Evolutionary conservation across 805 yeast genomes (phyloP).

Genomic region (Saccharomyces eubayanus): DNA sequence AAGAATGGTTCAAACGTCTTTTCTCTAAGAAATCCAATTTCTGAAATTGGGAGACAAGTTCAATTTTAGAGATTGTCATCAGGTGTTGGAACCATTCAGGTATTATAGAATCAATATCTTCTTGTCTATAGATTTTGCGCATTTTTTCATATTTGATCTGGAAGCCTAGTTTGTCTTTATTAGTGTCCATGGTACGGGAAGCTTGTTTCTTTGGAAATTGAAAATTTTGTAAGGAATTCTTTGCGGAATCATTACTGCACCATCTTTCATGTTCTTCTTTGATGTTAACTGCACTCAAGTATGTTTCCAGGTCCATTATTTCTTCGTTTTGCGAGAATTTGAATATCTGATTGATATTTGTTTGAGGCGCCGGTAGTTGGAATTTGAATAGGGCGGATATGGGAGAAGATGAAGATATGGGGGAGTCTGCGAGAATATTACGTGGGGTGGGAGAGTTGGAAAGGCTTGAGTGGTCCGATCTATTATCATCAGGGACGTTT

Average conservation of each 20-base stretch:
- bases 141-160: slow-evolving; percentile 19
- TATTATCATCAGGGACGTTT: slow-evolving; percentile 2
- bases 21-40: slow-evolving; percentile 63
- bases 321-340: slow-evolving; percentile 27
- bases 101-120: slow-evolving; percentile 24
- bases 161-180: slow-evolving; percentile 19
- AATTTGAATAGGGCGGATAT: slow-evolving; percentile 27
- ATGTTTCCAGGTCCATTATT: slow-evolving; percentile 24
- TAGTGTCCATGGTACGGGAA: not conserved
- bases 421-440: slow-evolving; percentile 12
- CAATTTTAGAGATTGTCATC: slow-evolving; percentile 20
- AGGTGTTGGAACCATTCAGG: slow-evolving; percentile 48
- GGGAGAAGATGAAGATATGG: slow-evolving; percentile 28
- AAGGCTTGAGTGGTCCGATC: not conserved
- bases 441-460: not conserved
- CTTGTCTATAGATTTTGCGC: slow-evolving; percentile 7
- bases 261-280: slow-evolving; percentile 19
- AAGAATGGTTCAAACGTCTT: slow-evolving; percentile 43
- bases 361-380: slow-evolving; percentile 21
- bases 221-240: slow-evolving; percentile 5
- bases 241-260: not conserved
- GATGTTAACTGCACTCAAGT: slow-evolving; percentile 26
- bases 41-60: slow-evolving; percentile 46
- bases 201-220: slow-evolving; percentile 13
- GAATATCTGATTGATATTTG: slow-evolving; percentile 15